Conservation (phyloP, 2,329 filamentous ascomycete genomes). For the Aspergillus caelatus region DNA sequence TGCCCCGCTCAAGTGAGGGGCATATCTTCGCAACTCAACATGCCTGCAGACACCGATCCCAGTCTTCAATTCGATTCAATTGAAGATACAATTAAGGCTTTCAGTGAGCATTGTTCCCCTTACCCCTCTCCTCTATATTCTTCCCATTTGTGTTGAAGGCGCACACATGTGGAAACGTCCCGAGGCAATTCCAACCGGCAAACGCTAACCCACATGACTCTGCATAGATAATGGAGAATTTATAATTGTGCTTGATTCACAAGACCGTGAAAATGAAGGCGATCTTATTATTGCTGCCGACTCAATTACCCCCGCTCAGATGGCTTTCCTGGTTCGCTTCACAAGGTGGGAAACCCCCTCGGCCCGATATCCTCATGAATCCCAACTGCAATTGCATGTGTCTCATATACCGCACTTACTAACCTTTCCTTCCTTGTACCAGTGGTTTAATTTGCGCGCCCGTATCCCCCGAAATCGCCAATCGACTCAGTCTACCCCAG, state of each 20-base stretch:
- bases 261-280: conserved; percentile 94
- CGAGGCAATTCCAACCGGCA: not conserved
- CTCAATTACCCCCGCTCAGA: conserved; percentile 81
- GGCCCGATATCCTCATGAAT: not conserved
- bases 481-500: conserved; percentile 75
- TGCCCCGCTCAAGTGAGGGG: conserved; percentile 28
- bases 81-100: conserved; percentile 45
- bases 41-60: conserved; percentile 39
- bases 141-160: not conserved
- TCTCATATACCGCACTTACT: not conserved
- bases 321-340: conserved; percentile 94
- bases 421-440: not conserved
- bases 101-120: conserved; percentile 36
- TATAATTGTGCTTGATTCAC: conserved; percentile 91
- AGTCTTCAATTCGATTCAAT: conserved; percentile 44
- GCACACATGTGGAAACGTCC: not conserved
- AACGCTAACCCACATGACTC: conserved; percentile 11
- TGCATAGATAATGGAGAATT: conserved; percentile 76
- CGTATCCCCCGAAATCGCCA: conserved; percentile 69
- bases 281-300: conserved; percentile 94
- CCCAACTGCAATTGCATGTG: not conserved
- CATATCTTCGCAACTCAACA: conserved; percentile 24
- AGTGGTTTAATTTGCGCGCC: conserved; percentile 91
- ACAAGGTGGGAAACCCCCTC: conserved; percentile 55
- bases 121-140: not conserved